phyloP scores from a whole-genome alignment of 768 basidiomycete genomes.

The Suillus variegatus region DNA sequence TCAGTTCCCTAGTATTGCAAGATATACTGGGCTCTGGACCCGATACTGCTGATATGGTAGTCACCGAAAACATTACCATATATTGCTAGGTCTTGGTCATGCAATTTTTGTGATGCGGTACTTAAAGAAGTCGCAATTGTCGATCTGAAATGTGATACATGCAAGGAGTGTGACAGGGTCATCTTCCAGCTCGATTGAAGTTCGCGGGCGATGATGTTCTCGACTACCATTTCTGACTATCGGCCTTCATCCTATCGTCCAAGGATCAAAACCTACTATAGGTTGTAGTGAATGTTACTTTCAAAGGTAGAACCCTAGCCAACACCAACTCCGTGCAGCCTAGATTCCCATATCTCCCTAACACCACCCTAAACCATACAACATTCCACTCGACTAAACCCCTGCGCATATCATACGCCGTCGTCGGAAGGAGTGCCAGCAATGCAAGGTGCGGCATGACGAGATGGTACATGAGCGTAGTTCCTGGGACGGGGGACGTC shows the following conservation, averaged over 20 bases:
- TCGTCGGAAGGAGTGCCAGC: constrained; percentile 71
- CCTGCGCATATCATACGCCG: constrained; percentile 69
- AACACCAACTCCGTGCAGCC: constrained; percentile 37
- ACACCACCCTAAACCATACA: constrained; percentile 83
- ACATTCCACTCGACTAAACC: constrained; percentile 87
- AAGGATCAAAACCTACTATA: constrained; percentile 8
- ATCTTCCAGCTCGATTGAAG: too few species aligned
- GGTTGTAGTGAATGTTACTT: constrained; percentile 9
- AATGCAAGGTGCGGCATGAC: constrained; percentile 73
- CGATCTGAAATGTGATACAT: too few species aligned
- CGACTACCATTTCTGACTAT: neutral
- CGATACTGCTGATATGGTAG: too few species aligned
- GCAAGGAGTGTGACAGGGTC: too few species aligned
- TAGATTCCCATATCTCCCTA: constrained; percentile 72
- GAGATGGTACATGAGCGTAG: constrained; percentile 83
- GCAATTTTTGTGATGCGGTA: too few species aligned
- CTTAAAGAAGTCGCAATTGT: too few species aligned
- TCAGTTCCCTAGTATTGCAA: too few species aligned
- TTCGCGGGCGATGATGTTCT: too few species aligned
- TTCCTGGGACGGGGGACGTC: constrained; percentile 38
- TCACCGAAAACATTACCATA: too few species aligned
- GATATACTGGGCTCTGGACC: too few species aligned
- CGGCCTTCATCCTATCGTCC: neutral
- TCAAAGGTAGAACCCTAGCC: neutral
- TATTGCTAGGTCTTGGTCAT: too few species aligned